Percentiles rank a stretch among this genome's conserved stretches.
Evolutionary conservation across 257 asterid species (phyloP).

Genomic region (Nicotiana noctiflora): DNA sequence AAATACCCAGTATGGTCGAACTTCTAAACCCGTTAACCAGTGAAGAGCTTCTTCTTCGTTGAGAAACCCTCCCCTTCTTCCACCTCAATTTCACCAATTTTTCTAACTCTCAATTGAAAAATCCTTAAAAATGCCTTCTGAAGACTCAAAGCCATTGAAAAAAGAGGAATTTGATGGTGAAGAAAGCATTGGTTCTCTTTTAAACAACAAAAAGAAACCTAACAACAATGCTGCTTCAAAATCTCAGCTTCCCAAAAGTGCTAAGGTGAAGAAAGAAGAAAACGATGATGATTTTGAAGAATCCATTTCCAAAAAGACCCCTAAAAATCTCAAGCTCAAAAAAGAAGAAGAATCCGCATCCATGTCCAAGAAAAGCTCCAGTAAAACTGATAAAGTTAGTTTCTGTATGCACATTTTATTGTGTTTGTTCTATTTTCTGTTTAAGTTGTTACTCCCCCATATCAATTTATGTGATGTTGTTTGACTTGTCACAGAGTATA

Average conservation of each 20-base stretch:
- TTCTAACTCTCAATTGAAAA: background rate
- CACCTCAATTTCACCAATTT: background rate
- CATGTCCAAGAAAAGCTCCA: slow-evolving; percentile 9
- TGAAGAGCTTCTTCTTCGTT: background rate
- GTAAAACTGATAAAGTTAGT: slow-evolving; percentile 15
- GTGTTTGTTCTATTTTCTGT: background rate
- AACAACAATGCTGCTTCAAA: slow-evolving; percentile 26
- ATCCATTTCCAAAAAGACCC: slow-evolving; percentile 11
- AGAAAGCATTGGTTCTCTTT: slow-evolving; percentile 21
- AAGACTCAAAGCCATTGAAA: slow-evolving; percentile 24
- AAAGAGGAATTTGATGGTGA: slow-evolving; percentile 37
- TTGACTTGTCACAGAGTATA: no score
- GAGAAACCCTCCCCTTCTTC: slow-evolving; percentile 15
- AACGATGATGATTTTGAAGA: slow-evolving; percentile 37
- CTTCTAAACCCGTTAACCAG: no score
- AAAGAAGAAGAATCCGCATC: background rate
- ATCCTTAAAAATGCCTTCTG: slow-evolving; percentile 24
- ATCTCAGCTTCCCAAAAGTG: slow-evolving; percentile 22
- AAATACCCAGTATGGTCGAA: no score
- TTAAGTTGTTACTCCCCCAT: background rate
- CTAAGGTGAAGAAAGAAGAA: slow-evolving; percentile 41
- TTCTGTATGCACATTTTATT: background rate
- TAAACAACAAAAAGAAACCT: slow-evolving; percentile 25
- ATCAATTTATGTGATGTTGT: background rate
- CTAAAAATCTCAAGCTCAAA: background rate